Percentiles rank a stretch among this genome's conserved stretches.
These are phyloP conservation scores for Magnusiomyces paraingens DNA, from an alignment of 1,139 yeast species.

Conservation along the genomic window DNA sequence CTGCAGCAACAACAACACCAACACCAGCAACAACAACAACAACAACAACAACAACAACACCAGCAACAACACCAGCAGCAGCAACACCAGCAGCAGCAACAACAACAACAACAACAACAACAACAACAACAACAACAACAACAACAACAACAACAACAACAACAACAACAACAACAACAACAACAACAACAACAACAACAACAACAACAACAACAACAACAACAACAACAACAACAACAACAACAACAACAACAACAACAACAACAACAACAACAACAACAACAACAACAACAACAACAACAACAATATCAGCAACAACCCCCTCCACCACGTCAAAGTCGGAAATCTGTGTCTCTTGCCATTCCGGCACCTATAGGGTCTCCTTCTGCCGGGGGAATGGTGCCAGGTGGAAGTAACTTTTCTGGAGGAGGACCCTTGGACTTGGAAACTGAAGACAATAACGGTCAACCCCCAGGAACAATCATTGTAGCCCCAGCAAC, in stretches of 20 bases:
- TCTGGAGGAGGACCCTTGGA: too few species aligned
- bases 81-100: too few species aligned
- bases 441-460: neutral
- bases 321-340: neutral
- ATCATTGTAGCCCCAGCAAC: constrained; percentile 2
- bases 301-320: neutral
- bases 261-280: neutral
- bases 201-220: too few species aligned
- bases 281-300: neutral
- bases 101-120: too few species aligned
- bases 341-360: constrained; percentile 1
- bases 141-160: neutral
- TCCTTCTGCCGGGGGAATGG: too few species aligned
- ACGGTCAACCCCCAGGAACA: neutral
- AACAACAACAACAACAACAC: neutral
- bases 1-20: neutral
- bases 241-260: too few species aligned
- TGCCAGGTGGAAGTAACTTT: too few species aligned
- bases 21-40: constrained; percentile 1
- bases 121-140: too few species aligned
- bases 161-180: neutral
- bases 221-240: too few species aligned
- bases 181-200: too few species aligned
- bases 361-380: neutral
- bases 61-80: neutral